Evolutionary conservation across 306 rosid genomes (phyloP).

Genomic region (Malus orientalis): DNA sequence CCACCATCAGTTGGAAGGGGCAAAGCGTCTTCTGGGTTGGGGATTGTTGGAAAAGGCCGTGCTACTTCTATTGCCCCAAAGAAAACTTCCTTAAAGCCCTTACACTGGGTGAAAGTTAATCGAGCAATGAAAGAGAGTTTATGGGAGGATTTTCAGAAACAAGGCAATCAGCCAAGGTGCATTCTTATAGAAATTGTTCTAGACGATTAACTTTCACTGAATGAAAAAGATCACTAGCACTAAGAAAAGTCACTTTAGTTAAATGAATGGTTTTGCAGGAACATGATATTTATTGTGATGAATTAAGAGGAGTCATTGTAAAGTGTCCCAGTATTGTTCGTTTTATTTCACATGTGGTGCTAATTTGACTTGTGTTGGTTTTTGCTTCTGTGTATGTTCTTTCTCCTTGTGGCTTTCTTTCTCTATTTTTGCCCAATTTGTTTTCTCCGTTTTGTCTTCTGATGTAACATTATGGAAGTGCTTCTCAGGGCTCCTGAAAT

Average conservation of each 20-base stretch:
- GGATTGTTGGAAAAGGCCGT: constrained; percentile 59
- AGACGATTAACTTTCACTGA: not conserved
- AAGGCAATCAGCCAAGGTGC: constrained; percentile 70
- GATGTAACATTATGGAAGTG: constrained; percentile 17
- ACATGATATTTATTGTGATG: not conserved
- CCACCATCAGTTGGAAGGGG: constrained; percentile 36
- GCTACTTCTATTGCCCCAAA: constrained; percentile 49
- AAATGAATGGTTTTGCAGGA: not conserved
- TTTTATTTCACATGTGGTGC: not conserved
- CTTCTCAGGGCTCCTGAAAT: constrained; percentile 88
- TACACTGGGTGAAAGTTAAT: constrained; percentile 95
- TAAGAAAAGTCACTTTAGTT: not conserved
- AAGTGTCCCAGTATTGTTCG: not conserved
- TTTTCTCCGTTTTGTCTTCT: constrained; percentile 15
- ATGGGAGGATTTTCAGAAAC: constrained; percentile 92
- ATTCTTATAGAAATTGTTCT: constrained; percentile 12
- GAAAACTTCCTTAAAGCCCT: constrained; percentile 64
- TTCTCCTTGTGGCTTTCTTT: not conserved
- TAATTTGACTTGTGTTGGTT: not conserved
- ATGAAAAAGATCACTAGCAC: not conserved
- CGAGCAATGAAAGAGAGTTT: constrained; percentile 86
- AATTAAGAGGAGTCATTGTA: not conserved
- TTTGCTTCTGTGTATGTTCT: not conserved
- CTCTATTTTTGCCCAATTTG: not conserved
- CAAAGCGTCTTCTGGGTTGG: constrained; percentile 34